Evolutionary conservation across 2,329 filamentous ascomycete genomes (phyloP).

Genomic region (Penicillium glabrum): DNA sequence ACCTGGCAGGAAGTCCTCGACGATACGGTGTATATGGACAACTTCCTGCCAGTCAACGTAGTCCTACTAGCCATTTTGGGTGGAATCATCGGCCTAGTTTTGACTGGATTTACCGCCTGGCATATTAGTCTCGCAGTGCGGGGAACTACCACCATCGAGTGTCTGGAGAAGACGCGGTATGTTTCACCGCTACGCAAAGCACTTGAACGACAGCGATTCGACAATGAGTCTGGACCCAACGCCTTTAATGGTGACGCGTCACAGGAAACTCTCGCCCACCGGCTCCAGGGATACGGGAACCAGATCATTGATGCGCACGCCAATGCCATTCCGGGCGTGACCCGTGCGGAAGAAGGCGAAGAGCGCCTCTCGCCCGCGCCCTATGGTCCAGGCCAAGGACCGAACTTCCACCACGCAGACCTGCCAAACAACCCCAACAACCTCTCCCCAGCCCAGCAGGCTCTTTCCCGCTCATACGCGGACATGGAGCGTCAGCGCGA

Average conservation of each 20-base stretch:
- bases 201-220: conserved; percentile 63
- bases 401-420: neutral
- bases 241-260: conserved; percentile 19
- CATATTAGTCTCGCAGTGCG: conserved; percentile 77
- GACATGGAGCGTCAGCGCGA: conserved; percentile 65
- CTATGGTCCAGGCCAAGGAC: conserved; percentile 18
- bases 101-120: conserved; percentile 88
- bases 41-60: conserved; percentile 83
- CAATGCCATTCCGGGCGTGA: conserved; percentile 76
- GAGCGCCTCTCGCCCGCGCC: conserved; percentile 45
- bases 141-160: conserved; percentile 93
- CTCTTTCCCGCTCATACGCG: conserved; percentile 49
- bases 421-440: conserved; percentile 5
- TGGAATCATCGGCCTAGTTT: conserved; percentile 86
- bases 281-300: conserved; percentile 64
- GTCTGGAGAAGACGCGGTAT: conserved; percentile 92
- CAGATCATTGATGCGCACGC: conserved; percentile 79
- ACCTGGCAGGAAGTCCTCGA: conserved; percentile 79
- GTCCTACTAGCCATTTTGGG: conserved; percentile 83
- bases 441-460: conserved; percentile 47
- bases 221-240: conserved; percentile 44
- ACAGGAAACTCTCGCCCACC: conserved; percentile 38
- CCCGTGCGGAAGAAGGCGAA: conserved; percentile 79
- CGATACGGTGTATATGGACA: conserved; percentile 69
- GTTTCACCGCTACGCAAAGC: conserved; percentile 73